A percentile compares a stretch with the other conserved stretches of the same genome.
Conservation (phyloP, 2,329 filamentous ascomycete species). For the Phialophora tarda region DNA sequence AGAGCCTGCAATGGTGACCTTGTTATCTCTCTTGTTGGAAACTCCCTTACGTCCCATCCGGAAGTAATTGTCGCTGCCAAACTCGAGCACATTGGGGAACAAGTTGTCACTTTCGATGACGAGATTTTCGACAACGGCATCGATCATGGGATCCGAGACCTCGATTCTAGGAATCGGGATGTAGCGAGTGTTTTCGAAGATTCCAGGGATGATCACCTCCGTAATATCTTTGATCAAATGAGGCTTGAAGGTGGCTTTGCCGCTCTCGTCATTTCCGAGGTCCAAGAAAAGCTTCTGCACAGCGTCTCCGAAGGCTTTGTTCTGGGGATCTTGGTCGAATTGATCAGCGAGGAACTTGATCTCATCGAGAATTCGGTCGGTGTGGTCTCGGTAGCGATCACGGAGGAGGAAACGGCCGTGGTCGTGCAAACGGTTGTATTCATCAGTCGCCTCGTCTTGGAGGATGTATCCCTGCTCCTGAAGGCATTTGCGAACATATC, state of each 20-base stretch:
- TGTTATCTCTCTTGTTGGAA: slow-evolving; percentile 79
- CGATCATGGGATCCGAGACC: slow-evolving; percentile 80
- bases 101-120: slow-evolving; percentile 97
- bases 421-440: slow-evolving; percentile 87
- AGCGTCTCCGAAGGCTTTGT: slow-evolving; percentile 76
- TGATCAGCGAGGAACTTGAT: slow-evolving; percentile 86
- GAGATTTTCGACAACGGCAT: slow-evolving; percentile 91
- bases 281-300: slow-evolving; percentile 86
- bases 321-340: slow-evolving; percentile 86
- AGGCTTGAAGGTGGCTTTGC: slow-evolving; percentile 88
- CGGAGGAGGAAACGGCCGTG: slow-evolving; percentile 84
- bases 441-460: slow-evolving; percentile 74
- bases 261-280: slow-evolving; percentile 83
- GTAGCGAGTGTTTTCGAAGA: slow-evolving; percentile 86
- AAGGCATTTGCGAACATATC: slow-evolving; percentile 80
- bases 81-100: slow-evolving; percentile 87
- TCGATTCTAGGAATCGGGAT: slow-evolving; percentile 93
- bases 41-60: slow-evolving; percentile 91
- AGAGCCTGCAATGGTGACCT: slow-evolving; percentile 80
- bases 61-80: slow-evolving; percentile 92
- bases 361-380: slow-evolving; percentile 85
- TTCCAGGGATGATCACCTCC: slow-evolving; percentile 80
- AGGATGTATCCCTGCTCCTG: slow-evolving; percentile 91
- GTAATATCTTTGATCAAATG: slow-evolving; percentile 88
- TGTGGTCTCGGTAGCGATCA: slow-evolving; percentile 84